These are phyloP conservation scores for Tothia fuscella DNA, from an alignment of 2,329 filamentous ascomycete genomes.

Conservation along the genomic window DNA sequence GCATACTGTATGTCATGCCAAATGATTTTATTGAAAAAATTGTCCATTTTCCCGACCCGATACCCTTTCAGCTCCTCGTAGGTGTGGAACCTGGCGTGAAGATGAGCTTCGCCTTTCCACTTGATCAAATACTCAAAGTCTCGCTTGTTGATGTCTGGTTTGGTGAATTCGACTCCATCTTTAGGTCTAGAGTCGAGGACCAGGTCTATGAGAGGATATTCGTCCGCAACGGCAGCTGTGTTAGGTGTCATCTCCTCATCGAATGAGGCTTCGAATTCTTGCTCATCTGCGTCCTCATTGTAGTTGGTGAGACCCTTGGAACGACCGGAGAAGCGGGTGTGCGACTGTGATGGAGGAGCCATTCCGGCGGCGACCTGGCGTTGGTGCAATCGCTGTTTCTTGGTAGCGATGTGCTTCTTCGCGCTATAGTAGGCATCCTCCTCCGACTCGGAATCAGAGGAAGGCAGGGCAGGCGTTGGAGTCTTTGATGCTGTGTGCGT, in stretches of 20 bases:
- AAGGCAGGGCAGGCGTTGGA: constrained; percentile 37
- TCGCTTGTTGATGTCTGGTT: constrained; percentile 38
- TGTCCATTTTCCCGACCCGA: constrained; percentile 74
- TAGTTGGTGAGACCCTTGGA: constrained; percentile 64
- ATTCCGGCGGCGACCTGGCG: constrained; percentile 49
- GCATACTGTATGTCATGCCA: constrained; percentile 57
- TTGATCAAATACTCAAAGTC: constrained; percentile 92
- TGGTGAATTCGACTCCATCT: constrained; percentile 40
- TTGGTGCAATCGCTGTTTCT: constrained; percentile 64
- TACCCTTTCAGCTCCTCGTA: constrained; percentile 62
- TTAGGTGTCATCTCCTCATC: constrained; percentile 45
- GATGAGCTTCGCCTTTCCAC: constrained; percentile 91
- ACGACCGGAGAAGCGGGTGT: constrained; percentile 85
- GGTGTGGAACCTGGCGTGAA: constrained; percentile 92
- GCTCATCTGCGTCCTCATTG: constrained; percentile 45
- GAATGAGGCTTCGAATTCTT: constrained; percentile 33
- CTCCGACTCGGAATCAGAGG: constrained; percentile 50
- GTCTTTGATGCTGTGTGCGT: constrained; percentile 39
- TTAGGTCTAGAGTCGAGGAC: constrained; percentile 77
- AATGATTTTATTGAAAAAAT: constrained; percentile 80
- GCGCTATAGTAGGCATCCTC: constrained; percentile 63
- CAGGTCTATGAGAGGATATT: constrained; percentile 78
- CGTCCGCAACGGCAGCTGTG: constrained; percentile 50
- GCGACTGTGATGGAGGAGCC: constrained; percentile 54
- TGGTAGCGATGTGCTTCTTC: constrained; percentile 52